Conservation (phyloP, 2,329 filamentous ascomycete genomes). For the Aspergillus unguis region DNA sequence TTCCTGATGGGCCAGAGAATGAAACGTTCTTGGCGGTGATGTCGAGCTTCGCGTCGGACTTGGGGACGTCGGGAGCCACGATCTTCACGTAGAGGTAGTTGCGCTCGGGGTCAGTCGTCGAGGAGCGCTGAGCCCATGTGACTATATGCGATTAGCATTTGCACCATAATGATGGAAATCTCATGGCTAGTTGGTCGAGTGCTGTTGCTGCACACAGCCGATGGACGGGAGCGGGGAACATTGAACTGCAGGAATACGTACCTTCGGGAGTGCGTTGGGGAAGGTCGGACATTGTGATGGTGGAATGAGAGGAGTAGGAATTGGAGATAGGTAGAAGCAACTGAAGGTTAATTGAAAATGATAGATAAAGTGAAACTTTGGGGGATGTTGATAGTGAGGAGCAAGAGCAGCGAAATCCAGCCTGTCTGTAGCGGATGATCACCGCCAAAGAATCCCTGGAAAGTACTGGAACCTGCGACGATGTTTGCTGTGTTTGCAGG, state of each 20-base stretch:
- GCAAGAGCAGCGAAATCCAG: conserved; percentile 16
- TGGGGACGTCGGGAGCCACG: conserved; percentile 77
- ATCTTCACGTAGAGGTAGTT: conserved; percentile 96
- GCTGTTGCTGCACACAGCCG: conserved; percentile 7
- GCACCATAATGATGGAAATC: neutral
- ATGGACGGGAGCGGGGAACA: conserved; percentile 30
- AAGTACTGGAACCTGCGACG: conserved; percentile 40
- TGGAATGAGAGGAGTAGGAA: neutral
- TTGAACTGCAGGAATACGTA: conserved; percentile 30
- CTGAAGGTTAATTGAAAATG: neutral
- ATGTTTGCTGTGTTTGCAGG: conserved; percentile 36
- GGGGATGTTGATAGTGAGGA: conserved; percentile 14
- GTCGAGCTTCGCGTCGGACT: conserved; percentile 74
- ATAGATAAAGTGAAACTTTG: conserved; percentile 10
- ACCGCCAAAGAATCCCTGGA: conserved; percentile 25
- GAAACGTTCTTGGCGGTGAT: conserved; percentile 71
- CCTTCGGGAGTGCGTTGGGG: conserved; percentile 46
- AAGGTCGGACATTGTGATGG: conserved; percentile 26
- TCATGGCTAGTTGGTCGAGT: neutral
- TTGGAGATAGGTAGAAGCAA: no score
- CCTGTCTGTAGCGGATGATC: conserved; percentile 24
- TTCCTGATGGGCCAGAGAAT: conserved; percentile 80
- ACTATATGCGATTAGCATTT: conserved; percentile 54
- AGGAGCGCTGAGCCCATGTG: conserved; percentile 97
- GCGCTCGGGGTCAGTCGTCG: conserved; percentile 70